These are phyloP conservation scores for Aspergillus neotritici DNA, from an alignment of 2,329 filamentous ascomycete genomes.

Conservation along the genomic window DNA sequence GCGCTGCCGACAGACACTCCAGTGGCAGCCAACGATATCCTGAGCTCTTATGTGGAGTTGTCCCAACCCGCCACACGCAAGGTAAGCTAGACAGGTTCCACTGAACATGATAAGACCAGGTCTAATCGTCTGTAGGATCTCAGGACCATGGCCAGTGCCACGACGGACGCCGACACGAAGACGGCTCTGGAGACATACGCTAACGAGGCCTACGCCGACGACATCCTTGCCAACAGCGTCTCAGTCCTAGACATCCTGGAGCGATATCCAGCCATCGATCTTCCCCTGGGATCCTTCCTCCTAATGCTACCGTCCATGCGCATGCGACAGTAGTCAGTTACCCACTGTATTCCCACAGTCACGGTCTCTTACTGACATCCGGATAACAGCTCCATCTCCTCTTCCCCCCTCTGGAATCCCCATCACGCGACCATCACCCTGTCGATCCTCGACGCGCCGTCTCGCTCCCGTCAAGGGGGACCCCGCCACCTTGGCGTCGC, in stretches of 20 bases:
- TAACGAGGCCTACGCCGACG: no score
- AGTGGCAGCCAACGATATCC: conserved; percentile 57
- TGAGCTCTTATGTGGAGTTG: conserved; percentile 68
- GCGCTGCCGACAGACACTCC: conserved; percentile 50
- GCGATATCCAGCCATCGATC: conserved; percentile 51
- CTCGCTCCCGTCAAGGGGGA: conserved; percentile 41
- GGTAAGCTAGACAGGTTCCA: conserved; percentile 44
- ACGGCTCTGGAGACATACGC: no score
- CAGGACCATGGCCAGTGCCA: no score
- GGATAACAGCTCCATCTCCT: conserved; percentile 56
- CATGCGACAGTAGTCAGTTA: conserved; percentile 57
- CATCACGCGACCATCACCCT: conserved; percentile 60
- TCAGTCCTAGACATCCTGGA: conserved; percentile 61
- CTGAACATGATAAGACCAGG: conserved; percentile 46
- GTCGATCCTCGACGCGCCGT: conserved; percentile 55
- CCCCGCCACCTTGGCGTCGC: conserved; percentile 56
- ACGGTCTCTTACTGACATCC: no score
- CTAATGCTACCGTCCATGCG: conserved; percentile 70
- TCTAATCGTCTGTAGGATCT: neutral
- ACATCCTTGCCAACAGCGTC: neutral
- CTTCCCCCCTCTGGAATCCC: conserved; percentile 58
- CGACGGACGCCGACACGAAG: no score
- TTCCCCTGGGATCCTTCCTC: conserved; percentile 64
- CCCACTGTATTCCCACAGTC: no score
- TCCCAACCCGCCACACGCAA: conserved; percentile 53